A percentile compares a stretch with the other conserved stretches of the same genome.
These are phyloP conservation scores for Kazachstania psychrophila DNA, from an alignment of 805 yeast species.

Conservation along the genomic window DNA sequence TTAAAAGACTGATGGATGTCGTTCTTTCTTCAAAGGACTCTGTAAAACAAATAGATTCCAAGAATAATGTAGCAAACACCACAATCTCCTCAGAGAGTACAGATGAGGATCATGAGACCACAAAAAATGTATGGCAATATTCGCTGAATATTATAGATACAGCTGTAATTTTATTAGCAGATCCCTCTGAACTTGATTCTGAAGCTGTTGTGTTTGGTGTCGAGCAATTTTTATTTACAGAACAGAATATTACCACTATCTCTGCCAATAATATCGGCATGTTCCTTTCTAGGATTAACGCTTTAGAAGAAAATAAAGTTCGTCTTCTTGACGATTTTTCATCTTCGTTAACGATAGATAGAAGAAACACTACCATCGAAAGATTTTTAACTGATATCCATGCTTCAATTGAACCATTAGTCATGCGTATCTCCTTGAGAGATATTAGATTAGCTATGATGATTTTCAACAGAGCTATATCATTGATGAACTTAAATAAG, in stretches of 20 bases:
- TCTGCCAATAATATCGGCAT: constrained; percentile 76
- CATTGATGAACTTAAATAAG: constrained; percentile 29
- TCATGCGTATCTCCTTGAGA: constrained; percentile 73
- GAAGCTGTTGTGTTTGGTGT: constrained; percentile 88
- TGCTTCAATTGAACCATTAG: constrained; percentile 66
- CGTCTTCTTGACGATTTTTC: constrained; percentile 87
- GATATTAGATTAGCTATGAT: constrained; percentile 75
- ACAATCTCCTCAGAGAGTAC: not conserved
- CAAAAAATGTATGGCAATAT: constrained; percentile 32
- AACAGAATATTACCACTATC: constrained; percentile 56
- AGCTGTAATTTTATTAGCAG: constrained; percentile 70
- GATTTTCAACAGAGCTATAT: constrained; percentile 65
- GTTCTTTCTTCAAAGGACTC: constrained; percentile 7
- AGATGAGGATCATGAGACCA: not conserved
- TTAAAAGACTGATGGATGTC: constrained; percentile 35
- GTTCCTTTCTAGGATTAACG: constrained; percentile 71
- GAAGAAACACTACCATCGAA: constrained; percentile 51
- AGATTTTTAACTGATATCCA: constrained; percentile 55
- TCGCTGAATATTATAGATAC: constrained; percentile 67
- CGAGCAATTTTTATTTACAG: constrained; percentile 63
- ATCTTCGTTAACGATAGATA: constrained; percentile 62
- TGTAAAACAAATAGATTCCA: constrained; percentile 1
- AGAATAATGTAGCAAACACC: not conserved
- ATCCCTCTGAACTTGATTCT: constrained; percentile 56
- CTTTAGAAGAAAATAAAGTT: constrained; percentile 49